Percentiles rank a stretch among this genome's conserved stretches.
phyloP scores from a whole-genome alignment of 495 filamentous ascomycete genomes.

The Hypoxylon crocopeplum region DNA sequence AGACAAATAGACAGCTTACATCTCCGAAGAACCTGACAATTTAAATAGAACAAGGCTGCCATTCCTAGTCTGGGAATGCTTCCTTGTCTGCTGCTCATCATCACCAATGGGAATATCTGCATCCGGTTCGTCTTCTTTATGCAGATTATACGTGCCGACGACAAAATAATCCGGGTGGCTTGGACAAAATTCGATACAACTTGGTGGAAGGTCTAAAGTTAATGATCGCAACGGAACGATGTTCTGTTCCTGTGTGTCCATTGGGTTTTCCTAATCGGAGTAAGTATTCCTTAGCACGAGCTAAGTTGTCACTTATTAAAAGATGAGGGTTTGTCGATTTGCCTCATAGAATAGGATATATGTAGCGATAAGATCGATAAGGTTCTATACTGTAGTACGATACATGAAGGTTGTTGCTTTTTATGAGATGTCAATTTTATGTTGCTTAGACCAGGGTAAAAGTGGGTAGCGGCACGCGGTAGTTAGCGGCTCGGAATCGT shows the following conservation, averaged over 20 bases:
- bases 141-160: constrained; percentile 85
- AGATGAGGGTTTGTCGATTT: too few species aligned
- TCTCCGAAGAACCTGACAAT: constrained; percentile 48
- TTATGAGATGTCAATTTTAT: constrained; percentile 4
- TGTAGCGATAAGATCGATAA: too few species aligned
- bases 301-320: too few species aligned
- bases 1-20: constrained; percentile 56
- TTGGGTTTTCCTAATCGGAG: constrained; percentile 15
- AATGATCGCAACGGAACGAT: constrained; percentile 49
- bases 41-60: constrained; percentile 75
- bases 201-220: constrained; percentile 69
- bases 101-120: constrained; percentile 39
- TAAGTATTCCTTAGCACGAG: too few species aligned
- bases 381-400: too few species aligned
- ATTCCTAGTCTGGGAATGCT: constrained; percentile 64
- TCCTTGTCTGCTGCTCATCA: constrained; percentile 22
- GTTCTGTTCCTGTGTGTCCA: constrained; percentile 21
- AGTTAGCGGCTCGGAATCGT: constrained; percentile 24
- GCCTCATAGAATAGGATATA: too few species aligned
- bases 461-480: constrained; percentile 6
- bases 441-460: constrained; percentile 15
- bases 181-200: constrained; percentile 84
- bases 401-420: too few species aligned
- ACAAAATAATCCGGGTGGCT: constrained; percentile 69
- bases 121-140: constrained; percentile 52